Percentiles rank a stretch among this genome's conserved stretches.
These are phyloP conservation scores for Hypoxylon fuscum DNA, from an alignment of 495 filamentous ascomycete species.

Conservation along the genomic window DNA sequence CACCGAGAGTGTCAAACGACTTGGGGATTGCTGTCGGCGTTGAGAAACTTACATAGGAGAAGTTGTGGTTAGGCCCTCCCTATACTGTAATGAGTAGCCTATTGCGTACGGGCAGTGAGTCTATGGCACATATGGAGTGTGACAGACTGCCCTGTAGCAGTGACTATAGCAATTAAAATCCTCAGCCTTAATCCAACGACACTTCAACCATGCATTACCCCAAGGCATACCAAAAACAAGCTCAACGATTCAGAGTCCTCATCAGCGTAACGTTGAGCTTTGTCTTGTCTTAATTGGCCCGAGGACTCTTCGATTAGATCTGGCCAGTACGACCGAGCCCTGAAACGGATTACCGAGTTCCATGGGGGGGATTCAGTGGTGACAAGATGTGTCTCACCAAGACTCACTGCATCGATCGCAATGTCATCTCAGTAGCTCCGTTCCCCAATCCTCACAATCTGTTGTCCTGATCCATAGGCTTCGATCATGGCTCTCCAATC, in stretches of 20 bases:
- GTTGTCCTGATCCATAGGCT: constrained; percentile 16
- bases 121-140: too few species aligned
- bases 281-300: not conserved
- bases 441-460: constrained; percentile 37
- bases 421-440: constrained; percentile 18
- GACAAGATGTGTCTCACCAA: constrained; percentile 1
- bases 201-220: too few species aligned
- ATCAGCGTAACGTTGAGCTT: not conserved
- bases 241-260: not conserved
- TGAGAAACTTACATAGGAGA: too few species aligned
- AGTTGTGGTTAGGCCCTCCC: too few species aligned
- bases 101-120: too few species aligned
- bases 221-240: too few species aligned
- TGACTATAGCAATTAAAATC: too few species aligned
- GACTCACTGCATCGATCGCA: constrained; percentile 1
- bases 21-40: too few species aligned
- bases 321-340: not conserved
- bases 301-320: not conserved
- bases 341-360: not conserved
- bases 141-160: too few species aligned
- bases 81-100: too few species aligned
- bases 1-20: not conserved
- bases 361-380: not conserved
- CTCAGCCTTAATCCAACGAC: too few species aligned
- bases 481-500: constrained; percentile 40